These are phyloP conservation scores for Alternaria brassicae DNA, from an alignment of 2,329 filamentous ascomycete genomes.

Conservation along the genomic window DNA sequence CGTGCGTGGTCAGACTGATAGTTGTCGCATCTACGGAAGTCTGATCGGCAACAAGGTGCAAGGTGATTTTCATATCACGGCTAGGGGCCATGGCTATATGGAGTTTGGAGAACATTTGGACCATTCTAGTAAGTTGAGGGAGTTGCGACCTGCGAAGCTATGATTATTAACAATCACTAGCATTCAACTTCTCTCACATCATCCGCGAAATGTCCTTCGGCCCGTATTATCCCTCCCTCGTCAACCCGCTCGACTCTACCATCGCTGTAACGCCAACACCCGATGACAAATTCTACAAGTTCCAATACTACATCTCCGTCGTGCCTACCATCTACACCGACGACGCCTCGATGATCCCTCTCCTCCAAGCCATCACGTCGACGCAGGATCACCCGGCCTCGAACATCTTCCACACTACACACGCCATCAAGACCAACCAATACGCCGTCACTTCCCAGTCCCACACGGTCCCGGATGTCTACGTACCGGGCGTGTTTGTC, in stretches of 20 bases:
- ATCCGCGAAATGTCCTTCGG: conserved; percentile 96
- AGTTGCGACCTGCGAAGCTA: background rate
- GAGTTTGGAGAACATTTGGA: conserved; percentile 82
- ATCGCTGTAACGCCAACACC: conserved; percentile 83
- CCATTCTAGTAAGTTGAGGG: conserved; percentile 69
- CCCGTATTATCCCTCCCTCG: conserved; percentile 91
- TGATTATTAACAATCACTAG: conserved; percentile 54
- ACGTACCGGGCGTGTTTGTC: conserved; percentile 90
- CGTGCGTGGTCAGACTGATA: conserved; percentile 67
- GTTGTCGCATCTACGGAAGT: conserved; percentile 88
- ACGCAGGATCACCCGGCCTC: conserved; percentile 43
- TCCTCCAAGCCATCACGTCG: conserved; percentile 46
- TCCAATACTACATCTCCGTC: conserved; percentile 95
- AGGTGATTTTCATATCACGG: conserved; percentile 97
- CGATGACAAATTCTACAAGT: conserved; percentile 84
- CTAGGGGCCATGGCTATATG: conserved; percentile 91
- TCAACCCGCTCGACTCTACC: conserved; percentile 93
- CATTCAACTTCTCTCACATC: conserved; percentile 97
- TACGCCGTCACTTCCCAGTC: conserved; percentile 95
- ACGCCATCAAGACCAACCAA: conserved; percentile 89
- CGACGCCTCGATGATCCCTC: conserved; percentile 58
- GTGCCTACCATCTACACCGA: conserved; percentile 90
- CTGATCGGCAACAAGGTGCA: conserved; percentile 96
- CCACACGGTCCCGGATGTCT: conserved; percentile 70
- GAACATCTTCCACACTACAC: conserved; percentile 48